phyloP scores from a whole-genome alignment of 495 filamentous ascomycete genomes.

The Daldinia bambusicola region DNA sequence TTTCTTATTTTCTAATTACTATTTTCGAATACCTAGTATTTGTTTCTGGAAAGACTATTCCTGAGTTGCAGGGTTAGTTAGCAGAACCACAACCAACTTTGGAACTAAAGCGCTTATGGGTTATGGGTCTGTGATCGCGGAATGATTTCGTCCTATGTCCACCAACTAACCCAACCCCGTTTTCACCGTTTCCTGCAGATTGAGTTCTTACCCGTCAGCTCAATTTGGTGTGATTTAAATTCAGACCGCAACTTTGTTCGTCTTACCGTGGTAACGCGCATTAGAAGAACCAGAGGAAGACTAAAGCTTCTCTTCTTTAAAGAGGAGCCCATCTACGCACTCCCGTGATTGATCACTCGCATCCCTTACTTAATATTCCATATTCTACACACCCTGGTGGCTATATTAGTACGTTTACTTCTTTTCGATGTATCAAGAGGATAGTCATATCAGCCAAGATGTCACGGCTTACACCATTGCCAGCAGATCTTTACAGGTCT shows the following conservation, averaged over 20 bases:
- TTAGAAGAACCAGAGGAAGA: conserved; percentile 3
- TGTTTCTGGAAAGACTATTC: conserved; percentile 13
- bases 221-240: conserved; percentile 33
- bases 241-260: conserved; percentile 45
- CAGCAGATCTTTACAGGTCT: conserved; percentile 48
- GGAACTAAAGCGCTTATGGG: conserved; percentile 23
- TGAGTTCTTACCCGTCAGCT: conserved; percentile 33
- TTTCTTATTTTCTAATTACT: not conserved
- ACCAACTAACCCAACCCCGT: conserved; percentile 29
- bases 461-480: conserved; percentile 47
- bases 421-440: conserved; percentile 27
- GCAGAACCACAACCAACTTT: conserved; percentile 12
- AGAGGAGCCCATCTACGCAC: conserved; percentile 3
- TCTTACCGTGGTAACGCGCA: conserved; percentile 30
- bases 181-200: conserved; percentile 26
- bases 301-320: conserved; percentile 3
- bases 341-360: conserved; percentile 2
- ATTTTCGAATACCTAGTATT: not conserved
- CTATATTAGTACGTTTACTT: not conserved
- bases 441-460: conserved; percentile 38
- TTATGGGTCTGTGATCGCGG: conserved; percentile 15
- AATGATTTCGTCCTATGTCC: conserved; percentile 30
- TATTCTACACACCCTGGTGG: not conserved
- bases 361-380: conserved; percentile 1
- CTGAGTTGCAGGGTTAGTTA: conserved; percentile 1